Percentiles rank a stretch among this genome's conserved stretches.
Evolutionary conservation across 176 grass and related monocot species (phyloP).

Genomic region (Paspalum notatum): DNA sequence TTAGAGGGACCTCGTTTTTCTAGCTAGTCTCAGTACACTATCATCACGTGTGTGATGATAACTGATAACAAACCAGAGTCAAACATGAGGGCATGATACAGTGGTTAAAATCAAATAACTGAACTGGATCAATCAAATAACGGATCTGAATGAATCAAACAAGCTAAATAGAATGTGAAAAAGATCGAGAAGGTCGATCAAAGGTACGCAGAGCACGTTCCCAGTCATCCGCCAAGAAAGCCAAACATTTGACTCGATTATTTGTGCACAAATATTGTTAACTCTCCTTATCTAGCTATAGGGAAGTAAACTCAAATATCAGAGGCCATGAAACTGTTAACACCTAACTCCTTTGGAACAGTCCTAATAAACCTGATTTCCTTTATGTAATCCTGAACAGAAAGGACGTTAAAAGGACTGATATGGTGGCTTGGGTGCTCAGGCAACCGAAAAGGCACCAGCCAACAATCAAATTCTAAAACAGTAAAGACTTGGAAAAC

Average conservation of each 20-base stretch:
- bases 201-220: background rate
- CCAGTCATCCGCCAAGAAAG: background rate
- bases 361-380: background rate
- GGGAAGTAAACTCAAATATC: background rate
- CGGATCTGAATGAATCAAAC: conserved; percentile 25
- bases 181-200: background rate
- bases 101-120: background rate
- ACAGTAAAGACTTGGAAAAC: background rate
- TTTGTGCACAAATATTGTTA: background rate
- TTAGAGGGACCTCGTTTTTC: background rate
- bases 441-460: background rate
- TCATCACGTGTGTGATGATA: background rate
- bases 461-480: background rate
- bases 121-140: conserved; percentile 2
- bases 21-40: background rate
- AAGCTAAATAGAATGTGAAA: background rate
- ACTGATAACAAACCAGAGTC: background rate
- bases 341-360: conserved; percentile 12
- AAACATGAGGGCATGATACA: background rate
- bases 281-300: background rate
- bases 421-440: background rate
- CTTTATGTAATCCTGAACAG: background rate
- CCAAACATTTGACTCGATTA: conserved; percentile 38
- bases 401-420: background rate
- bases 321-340: conserved; percentile 19